phyloP scores from a whole-genome alignment of 2,329 filamentous ascomycete genomes.

The Atkinsonella hypoxylon region DNA sequence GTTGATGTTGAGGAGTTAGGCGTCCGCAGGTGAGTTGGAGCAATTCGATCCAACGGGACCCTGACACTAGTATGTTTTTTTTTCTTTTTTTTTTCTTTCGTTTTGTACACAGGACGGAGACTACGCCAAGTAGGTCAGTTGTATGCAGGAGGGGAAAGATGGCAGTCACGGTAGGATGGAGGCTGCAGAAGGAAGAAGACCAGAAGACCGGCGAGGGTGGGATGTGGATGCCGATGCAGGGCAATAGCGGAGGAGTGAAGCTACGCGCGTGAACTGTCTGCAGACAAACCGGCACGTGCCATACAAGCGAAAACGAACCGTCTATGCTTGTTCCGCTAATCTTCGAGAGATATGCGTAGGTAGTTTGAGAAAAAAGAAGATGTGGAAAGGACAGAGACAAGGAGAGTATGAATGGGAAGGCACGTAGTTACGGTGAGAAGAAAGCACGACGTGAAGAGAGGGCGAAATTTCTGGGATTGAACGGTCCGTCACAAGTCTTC shows the following conservation, averaged over 20 bases:
- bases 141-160: not conserved
- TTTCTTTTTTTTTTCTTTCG: no score
- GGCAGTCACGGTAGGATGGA: not conserved
- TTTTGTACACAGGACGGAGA: not conserved
- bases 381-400: no score
- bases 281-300: slow-evolving; percentile 2
- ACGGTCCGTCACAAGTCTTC: no score
- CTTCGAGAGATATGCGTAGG: not conserved
- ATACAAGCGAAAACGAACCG: not conserved
- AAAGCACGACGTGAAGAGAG: no score
- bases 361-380: not conserved
- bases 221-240: not conserved
- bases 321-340: not conserved
- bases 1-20: slow-evolving; percentile 1
- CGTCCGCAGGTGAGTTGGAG: not conserved
- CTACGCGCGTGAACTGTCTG: not conserved
- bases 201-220: not conserved
- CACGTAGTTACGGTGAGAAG: no score
- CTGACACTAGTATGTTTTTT: not conserved
- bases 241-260: not conserved
- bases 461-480: no score
- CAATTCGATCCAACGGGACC: no score
- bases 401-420: no score
- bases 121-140: not conserved
- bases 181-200: no score